A percentile compares a stretch with the other conserved stretches of the same genome.
phyloP scores from a whole-genome alignment of 1,284 basidiomycete species.

The Gyrodon tennesseensis region DNA sequence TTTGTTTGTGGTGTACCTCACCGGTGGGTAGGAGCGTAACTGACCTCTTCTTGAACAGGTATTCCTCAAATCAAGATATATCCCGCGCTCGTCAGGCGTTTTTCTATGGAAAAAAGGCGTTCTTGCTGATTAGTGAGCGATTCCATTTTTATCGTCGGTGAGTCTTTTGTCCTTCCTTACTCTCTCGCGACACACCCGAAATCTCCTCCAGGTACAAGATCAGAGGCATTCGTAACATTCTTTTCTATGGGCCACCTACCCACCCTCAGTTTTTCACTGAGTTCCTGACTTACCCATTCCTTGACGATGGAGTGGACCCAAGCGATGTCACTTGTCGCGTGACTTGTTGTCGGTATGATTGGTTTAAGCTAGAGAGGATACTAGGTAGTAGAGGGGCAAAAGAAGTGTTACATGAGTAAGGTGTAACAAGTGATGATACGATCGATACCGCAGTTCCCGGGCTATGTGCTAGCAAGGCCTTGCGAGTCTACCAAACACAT shows the following conservation, averaged over 20 bases:
- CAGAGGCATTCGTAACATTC: slow-evolving; percentile 85
- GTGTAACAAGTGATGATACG: not conserved
- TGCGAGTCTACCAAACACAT: not conserved
- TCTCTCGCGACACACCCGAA: slow-evolving; percentile 14
- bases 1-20: not conserved
- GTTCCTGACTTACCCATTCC: slow-evolving; percentile 82
- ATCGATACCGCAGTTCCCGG: not conserved
- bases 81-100: slow-evolving; percentile 91
- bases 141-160: slow-evolving; percentile 97
- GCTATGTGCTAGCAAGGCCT: not conserved
- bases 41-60: slow-evolving; percentile 53
- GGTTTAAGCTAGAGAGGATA: slow-evolving; percentile 82
- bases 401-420: slow-evolving; percentile 26
- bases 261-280: slow-evolving; percentile 93
- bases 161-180: slow-evolving; percentile 24
- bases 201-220: slow-evolving; percentile 71
- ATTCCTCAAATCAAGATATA: slow-evolving; percentile 92
- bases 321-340: slow-evolving; percentile 76
- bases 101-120: slow-evolving; percentile 83
- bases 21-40: not conserved
- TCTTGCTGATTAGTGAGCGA: slow-evolving; percentile 91
- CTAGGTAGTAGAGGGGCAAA: slow-evolving; percentile 37
- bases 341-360: slow-evolving; percentile 87
- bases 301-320: slow-evolving; percentile 75
- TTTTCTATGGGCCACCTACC: slow-evolving; percentile 92